Evolutionary conservation across 2,329 filamentous ascomycete genomes (phyloP).

Genomic region (Cercospora canescens): DNA sequence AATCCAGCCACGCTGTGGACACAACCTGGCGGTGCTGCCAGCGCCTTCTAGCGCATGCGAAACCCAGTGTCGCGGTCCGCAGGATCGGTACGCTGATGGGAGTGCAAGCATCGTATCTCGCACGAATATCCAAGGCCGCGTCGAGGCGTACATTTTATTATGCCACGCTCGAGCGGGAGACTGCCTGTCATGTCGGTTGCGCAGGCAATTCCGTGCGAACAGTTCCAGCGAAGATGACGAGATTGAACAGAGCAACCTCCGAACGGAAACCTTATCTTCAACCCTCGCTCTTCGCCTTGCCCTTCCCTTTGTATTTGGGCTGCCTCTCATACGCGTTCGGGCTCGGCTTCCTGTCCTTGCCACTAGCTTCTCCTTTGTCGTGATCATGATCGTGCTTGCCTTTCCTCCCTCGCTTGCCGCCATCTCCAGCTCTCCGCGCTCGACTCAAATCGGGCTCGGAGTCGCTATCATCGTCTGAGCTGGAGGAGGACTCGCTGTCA

Average conservation of each 20-base stretch:
- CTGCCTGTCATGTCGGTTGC: not conserved
- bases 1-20: not conserved
- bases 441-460: conserved; percentile 55
- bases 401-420: conserved; percentile 60
- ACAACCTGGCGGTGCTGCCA: not conserved
- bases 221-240: not conserved
- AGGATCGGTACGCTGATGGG: not conserved
- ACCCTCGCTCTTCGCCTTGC: conserved; percentile 32
- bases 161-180: not conserved
- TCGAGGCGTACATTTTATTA: not conserved
- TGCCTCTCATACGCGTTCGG: conserved; percentile 83
- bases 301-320: conserved; percentile 50
- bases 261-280: conserved; percentile 11
- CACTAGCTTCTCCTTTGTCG: conserved; percentile 38
- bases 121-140: not conserved
- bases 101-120: not conserved
- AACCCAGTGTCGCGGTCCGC: not conserved
- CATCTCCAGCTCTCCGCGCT: conserved; percentile 44
- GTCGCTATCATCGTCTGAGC: conserved; percentile 55
- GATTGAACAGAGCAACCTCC: not conserved
- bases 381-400: conserved; percentile 68
- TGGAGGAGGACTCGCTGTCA: conserved; percentile 65
- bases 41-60: not conserved
- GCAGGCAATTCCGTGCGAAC: not conserved
- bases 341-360: conserved; percentile 58